Conservation (phyloP, 176 grass and related monocot genomes). For the Cymbopogon citratus region DNA sequence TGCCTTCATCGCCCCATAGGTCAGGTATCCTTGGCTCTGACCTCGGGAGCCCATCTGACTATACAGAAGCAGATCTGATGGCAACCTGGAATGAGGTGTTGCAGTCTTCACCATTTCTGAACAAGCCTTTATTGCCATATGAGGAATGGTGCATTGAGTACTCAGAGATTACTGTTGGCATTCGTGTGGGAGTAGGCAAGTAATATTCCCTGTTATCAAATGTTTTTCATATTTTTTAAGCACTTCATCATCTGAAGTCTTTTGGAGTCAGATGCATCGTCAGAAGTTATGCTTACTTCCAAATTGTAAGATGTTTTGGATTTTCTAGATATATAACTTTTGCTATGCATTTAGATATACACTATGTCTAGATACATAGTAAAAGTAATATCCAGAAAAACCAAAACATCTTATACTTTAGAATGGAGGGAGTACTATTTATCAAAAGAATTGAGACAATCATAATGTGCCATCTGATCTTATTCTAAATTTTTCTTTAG, state of each 20-base stretch:
- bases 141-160: conserved; percentile 93
- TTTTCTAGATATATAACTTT: neutral
- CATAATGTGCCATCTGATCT: neutral
- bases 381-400: neutral
- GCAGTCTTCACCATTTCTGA: conserved; percentile 72
- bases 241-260: neutral
- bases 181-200: conserved; percentile 95
- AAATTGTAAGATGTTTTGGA: neutral
- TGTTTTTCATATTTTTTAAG: conserved; percentile 17
- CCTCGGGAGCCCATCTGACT: conserved; percentile 53
- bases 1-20: conserved; percentile 86
- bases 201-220: conserved; percentile 19
- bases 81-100: conserved; percentile 82
- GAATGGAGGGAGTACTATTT: neutral
- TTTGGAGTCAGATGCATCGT: neutral
- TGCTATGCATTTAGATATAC: neutral
- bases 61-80: conserved; percentile 61
- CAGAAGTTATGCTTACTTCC: neutral
- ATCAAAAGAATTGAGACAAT: neutral
- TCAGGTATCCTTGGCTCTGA: conserved; percentile 50
- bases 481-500: conserved; percentile 44
- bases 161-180: conserved; percentile 93
- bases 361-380: neutral
- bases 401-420: neutral
- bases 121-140: conserved; percentile 84